phyloP scores from a whole-genome alignment of 108 stramenopile species.

The Cyclotella choctawhatcheeana region DNA sequence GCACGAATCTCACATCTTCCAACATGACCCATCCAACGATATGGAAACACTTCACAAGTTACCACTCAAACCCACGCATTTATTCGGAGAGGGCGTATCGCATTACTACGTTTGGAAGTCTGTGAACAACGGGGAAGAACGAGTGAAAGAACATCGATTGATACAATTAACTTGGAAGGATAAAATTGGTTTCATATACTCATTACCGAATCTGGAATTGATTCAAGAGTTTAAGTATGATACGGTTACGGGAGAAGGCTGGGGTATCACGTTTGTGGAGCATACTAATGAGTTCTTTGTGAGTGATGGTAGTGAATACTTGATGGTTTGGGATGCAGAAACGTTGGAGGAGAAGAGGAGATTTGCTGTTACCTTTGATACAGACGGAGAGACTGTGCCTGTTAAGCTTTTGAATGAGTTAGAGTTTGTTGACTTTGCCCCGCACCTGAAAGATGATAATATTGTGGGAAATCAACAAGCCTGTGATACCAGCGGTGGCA shows the following conservation, averaged over 20 bases:
- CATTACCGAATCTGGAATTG: slow-evolving; percentile 46
- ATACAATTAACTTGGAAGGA: slow-evolving; percentile 81
- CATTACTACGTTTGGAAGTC: slow-evolving; percentile 43
- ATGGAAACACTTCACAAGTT: slow-evolving; percentile 32
- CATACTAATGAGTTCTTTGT: slow-evolving; percentile 64
- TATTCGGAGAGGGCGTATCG: slow-evolving; percentile 81
- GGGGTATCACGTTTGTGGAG: slow-evolving; percentile 82
- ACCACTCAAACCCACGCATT: slow-evolving; percentile 27
- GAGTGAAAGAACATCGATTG: slow-evolving; percentile 50
- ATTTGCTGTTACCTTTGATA: slow-evolving; percentile 36
- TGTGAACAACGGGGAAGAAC: slow-evolving; percentile 25
- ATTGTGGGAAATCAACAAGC: slow-evolving; percentile 45
- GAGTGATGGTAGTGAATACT: slow-evolving; percentile 67
- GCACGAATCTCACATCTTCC: slow-evolving; percentile 54
- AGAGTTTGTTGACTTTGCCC: slow-evolving; percentile 64
- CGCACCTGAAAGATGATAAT: slow-evolving; percentile 13
- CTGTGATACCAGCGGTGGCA: slow-evolving; percentile 60
- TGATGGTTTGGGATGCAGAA: slow-evolving; percentile 69
- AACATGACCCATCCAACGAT: slow-evolving; percentile 49
- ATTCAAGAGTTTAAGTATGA: slow-evolving; percentile 45
- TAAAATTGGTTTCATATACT: slow-evolving; percentile 60
- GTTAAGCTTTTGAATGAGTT: slow-evolving; percentile 68
- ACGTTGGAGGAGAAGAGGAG: slow-evolving; percentile 53
- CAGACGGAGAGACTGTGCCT: slow-evolving; percentile 1
- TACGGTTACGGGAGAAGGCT: slow-evolving; percentile 70